Evolutionary conservation across 306 rosid genomes (phyloP), one percentile per base, ranked within the genome.

Genomic region (Dalbergia cochinchinensis): DNA sequence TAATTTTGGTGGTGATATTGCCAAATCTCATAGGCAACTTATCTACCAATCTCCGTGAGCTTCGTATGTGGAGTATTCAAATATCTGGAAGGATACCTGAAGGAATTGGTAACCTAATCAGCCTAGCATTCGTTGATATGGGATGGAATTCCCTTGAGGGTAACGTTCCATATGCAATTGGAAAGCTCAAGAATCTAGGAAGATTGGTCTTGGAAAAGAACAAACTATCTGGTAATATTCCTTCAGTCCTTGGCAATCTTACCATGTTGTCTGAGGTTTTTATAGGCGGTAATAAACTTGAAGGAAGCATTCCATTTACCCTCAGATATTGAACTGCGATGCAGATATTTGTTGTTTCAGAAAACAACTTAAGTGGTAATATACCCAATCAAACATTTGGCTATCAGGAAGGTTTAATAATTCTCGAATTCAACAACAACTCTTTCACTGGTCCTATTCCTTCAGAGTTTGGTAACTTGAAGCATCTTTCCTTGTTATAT

Each of bases 71-170:
- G 0, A 0, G 0, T 11, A 80, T 76, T 65, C 66, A 76, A 53
- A 80, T 84, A 44, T 76, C 71, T 37, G 84, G 87, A 41, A 10
- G 0, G 22, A 61, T 83, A 45, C 82, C 82, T 12, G 79, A 80
- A n/a, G 80, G 60, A 41, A 54, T 84, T 55, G 87, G 79, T 22
- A 62, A 84, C 14, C 76, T 75, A 10, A 4, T 8, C 0, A 70
- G 78, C 70, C 62, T 84, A 69, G 14, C n/a, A n/a, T n/a, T n/a
- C n/a, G n/a, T n/a, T n/a, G n/a, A n/a, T n/a, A n/a, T n/a, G n/a
- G n/a, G n/a, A n/a, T n/a, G n/a, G n/a, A n/a, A n/a, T n/a, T n/a
- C n/a, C n/a, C 11, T 84, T 11, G 53, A 80, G 7, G 82, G 85
- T 4, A 22, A 13, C 16, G 71, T 84, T 76, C 87, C 87, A 69